Evolutionary conservation across 306 rosid species (phyloP).

Genomic region (Trifolium fragiferum): DNA sequence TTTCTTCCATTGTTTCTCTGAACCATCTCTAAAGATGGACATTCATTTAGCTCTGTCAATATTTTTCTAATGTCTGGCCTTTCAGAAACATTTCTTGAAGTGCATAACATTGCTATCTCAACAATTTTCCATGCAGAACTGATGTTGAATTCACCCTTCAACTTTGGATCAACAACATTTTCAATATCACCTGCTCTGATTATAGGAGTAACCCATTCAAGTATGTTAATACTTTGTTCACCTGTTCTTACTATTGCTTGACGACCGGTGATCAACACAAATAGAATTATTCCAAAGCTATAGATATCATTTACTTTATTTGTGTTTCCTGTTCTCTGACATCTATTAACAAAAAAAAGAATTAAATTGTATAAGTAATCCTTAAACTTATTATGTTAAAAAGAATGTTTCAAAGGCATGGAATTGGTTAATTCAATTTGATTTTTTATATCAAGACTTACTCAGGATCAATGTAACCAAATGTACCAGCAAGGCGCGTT

Average conservation of each 20-base stretch:
- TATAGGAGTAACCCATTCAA: constrained; percentile 39
- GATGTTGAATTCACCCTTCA: constrained; percentile 34
- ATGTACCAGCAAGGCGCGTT: constrained; percentile 48
- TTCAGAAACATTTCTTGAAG: constrained; percentile 11
- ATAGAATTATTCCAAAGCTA: constrained; percentile 46
- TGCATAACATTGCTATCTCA: constrained; percentile 44
- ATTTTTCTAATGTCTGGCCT: constrained; percentile 27
- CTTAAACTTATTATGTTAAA: background rate
- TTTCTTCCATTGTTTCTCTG: background rate
- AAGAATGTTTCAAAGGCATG: background rate
- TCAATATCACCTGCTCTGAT: constrained; percentile 34
- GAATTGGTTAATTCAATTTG: background rate
- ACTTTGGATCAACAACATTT: constrained; percentile 17
- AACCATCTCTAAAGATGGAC: background rate
- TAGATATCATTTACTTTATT: background rate
- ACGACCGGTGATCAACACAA: constrained; percentile 45
- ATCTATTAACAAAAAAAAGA: background rate
- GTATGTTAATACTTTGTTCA: constrained; percentile 25
- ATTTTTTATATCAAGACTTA: constrained; percentile 33
- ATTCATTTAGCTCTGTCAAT: background rate
- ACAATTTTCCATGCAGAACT: constrained; percentile 37
- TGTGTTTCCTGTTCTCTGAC: background rate
- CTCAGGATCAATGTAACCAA: constrained; percentile 57
- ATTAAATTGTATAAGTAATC: background rate
- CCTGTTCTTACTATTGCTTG: constrained; percentile 15